phyloP scores from a whole-genome alignment of 208 protist genomes.

The Angomonas ambiguus region DNA sequence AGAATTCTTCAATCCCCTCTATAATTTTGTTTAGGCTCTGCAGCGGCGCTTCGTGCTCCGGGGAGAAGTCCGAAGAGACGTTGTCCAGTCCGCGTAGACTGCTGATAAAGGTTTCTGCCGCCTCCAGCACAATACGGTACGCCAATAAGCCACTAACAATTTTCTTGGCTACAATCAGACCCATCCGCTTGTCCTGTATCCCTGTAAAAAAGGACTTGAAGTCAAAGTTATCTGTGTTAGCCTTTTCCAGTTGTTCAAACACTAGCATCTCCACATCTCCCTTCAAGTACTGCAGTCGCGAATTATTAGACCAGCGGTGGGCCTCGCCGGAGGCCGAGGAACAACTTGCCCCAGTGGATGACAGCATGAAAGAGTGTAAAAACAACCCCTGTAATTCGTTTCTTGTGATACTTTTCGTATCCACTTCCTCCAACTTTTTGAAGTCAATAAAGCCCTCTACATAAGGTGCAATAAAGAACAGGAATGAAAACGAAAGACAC shows the following conservation, averaged over 20 bases:
- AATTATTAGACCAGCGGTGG: slow-evolving; percentile 18
- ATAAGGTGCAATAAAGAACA: slow-evolving; percentile 62
- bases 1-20: background rate
- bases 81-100: slow-evolving; percentile 1
- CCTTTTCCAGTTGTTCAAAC: slow-evolving; percentile 29
- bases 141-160: slow-evolving; percentile 27
- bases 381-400: slow-evolving; percentile 23
- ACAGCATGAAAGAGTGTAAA: slow-evolving; percentile 44
- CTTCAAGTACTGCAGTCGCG: slow-evolving; percentile 26
- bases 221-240: background rate
- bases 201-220: slow-evolving; percentile 12
- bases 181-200: background rate
- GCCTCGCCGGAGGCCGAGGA: slow-evolving; percentile 9
- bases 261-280: slow-evolving; percentile 22
- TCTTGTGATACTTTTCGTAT: background rate
- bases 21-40: background rate
- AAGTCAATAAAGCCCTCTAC: slow-evolving; percentile 63
- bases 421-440: slow-evolving; percentile 20
- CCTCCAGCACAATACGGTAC: slow-evolving; percentile 43
- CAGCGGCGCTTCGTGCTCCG: background rate
- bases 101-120: slow-evolving; percentile 27
- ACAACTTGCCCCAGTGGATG: slow-evolving; percentile 7
- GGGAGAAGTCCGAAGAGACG: background rate
- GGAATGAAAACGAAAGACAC: slow-evolving; percentile 65
- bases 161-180: slow-evolving; percentile 17